Conservation (phyloP, 2,329 filamentous ascomycete species). For the Endothia cerciana region DNA sequence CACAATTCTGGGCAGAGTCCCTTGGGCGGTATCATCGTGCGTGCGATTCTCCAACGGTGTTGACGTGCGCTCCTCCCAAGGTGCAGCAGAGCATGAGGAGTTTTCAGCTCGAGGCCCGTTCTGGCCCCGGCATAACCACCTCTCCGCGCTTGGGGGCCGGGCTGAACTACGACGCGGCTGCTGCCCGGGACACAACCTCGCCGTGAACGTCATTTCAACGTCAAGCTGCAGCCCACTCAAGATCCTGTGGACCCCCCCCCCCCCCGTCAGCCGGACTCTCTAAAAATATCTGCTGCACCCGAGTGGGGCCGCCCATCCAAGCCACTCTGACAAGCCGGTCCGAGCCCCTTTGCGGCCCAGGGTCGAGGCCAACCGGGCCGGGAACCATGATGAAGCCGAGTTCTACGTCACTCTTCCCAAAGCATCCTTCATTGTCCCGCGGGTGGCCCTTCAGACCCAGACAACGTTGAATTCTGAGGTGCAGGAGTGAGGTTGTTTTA, state of each 20-base stretch:
- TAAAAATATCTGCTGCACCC: conserved; percentile 6
- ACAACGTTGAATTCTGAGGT: too few relatives aligned
- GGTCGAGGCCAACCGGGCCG: not conserved
- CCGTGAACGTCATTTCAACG: not conserved
- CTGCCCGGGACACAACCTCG: not conserved
- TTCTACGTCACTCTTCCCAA: not conserved
- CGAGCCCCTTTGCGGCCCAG: not conserved
- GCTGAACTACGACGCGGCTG: not conserved
- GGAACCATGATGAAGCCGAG: not conserved
- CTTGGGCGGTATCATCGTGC: too few relatives aligned
- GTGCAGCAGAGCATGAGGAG: too few relatives aligned
- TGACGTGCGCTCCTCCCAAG: too few relatives aligned
- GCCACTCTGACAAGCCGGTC: not conserved
- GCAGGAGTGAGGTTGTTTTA: too few relatives aligned
- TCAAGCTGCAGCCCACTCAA: not conserved
- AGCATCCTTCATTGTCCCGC: too few relatives aligned
- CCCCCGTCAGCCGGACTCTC: not conserved
- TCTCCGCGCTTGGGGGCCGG: too few relatives aligned
- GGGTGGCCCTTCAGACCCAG: too few relatives aligned
- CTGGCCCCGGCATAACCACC: too few relatives aligned
- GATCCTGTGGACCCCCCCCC: not conserved
- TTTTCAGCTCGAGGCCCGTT: too few relatives aligned
- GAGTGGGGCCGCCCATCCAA: not conserved
- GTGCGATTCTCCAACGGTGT: too few relatives aligned
- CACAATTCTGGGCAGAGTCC: too few relatives aligned